phyloP scores from a whole-genome alignment of 352 stramenopile species.

The Peronospora belbahrii region DNA sequence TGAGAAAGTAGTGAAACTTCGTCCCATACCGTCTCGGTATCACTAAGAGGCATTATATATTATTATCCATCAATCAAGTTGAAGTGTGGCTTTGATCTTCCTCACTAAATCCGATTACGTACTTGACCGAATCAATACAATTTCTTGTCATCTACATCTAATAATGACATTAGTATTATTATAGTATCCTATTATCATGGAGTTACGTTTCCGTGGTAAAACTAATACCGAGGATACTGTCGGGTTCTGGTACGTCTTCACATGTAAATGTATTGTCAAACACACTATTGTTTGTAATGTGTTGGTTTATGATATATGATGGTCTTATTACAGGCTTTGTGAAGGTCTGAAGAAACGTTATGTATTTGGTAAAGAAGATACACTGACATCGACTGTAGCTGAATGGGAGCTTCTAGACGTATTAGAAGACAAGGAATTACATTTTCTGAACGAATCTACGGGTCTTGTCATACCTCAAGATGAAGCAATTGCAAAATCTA shows the following conservation, averaged over 20 bases:
- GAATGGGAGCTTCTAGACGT: constrained; percentile 46
- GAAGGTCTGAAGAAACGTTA: constrained; percentile 64
- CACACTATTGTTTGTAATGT: no score
- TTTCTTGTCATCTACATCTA: no score
- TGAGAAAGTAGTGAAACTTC: constrained; percentile 29
- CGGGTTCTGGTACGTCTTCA: constrained; percentile 75
- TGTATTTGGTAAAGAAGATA: constrained; percentile 35
- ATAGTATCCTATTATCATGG: constrained; percentile 19
- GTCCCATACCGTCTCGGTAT: constrained; percentile 37
- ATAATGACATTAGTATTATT: no score
- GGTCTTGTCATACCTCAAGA: constrained; percentile 61
- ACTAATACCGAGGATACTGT: constrained; percentile 34
- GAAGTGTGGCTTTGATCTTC: constrained; percentile 20
- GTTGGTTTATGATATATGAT: no score
- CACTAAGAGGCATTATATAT: no score
- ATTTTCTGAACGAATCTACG: constrained; percentile 77
- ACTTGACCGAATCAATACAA: no score
- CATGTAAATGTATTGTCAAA: no score
- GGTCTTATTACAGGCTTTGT: no score
- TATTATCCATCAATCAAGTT: constrained; percentile 13
- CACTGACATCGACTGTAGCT: constrained; percentile 34
- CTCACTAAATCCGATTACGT: not conserved
- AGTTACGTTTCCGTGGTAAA: constrained; percentile 43
- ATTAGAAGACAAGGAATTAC: constrained; percentile 33
- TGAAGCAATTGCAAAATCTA: constrained; percentile 55